Evolutionary conservation across 331 rosid species (phyloP).

Genomic region (Arachis monticola): DNA sequence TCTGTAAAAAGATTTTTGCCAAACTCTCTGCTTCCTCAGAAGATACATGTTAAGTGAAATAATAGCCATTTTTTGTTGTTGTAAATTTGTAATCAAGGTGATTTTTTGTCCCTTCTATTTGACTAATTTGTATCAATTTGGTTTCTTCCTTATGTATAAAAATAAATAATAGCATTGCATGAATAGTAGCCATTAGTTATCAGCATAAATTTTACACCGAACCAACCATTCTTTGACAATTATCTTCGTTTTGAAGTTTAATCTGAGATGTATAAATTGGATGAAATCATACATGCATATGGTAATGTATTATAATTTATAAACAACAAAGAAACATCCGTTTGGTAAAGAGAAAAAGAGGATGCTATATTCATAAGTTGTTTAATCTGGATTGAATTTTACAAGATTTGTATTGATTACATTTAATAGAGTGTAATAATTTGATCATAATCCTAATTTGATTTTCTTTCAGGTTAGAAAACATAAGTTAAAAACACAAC

Average conservation of each 20-base stretch:
- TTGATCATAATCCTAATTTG: too few species aligned
- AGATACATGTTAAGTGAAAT: conserved; percentile 56
- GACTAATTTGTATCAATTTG: conserved; percentile 22
- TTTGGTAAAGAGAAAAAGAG: not conserved
- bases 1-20: conserved; percentile 64
- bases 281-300: too few species aligned
- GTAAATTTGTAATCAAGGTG: conserved; percentile 4
- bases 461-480: too few species aligned
- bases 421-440: not conserved
- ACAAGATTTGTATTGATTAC: too few species aligned
- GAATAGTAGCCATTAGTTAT: not conserved
- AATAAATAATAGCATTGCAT: not conserved
- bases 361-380: not conserved
- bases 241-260: not conserved
- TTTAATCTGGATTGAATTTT: not conserved
- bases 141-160: not conserved
- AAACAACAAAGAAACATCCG: not conserved
- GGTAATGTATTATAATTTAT: too few species aligned
- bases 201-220: too few species aligned
- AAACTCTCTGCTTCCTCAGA: conserved; percentile 46
- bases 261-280: not conserved
- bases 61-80: not conserved
- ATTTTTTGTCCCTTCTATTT: not conserved
- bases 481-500: not conserved
- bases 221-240: not conserved